phyloP scores from a whole-genome alignment of 306 rosid genomes.

The Glycine soja region DNA sequence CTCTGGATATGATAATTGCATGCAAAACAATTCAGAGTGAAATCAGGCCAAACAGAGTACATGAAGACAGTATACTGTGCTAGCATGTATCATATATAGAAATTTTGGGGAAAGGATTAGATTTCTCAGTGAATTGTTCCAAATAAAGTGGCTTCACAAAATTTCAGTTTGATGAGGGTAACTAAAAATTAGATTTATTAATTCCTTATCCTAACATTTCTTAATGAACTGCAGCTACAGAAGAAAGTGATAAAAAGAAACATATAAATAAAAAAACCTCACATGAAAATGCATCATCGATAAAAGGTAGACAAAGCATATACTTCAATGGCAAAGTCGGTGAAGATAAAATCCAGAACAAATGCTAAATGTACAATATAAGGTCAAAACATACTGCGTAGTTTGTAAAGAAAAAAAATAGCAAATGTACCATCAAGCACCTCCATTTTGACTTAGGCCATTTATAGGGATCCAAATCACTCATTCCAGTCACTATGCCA shows the following conservation, averaged over 20 bases:
- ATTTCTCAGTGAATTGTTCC: constrained; percentile 9
- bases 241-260: not conserved
- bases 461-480: constrained; percentile 85
- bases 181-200: not conserved
- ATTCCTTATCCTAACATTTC: not conserved
- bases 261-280: not conserved
- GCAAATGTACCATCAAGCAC: constrained; percentile 79
- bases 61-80: not conserved
- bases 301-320: not conserved
- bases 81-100: not conserved
- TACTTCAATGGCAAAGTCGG: not conserved
- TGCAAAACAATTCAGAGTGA: not conserved
- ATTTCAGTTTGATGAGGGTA: not conserved
- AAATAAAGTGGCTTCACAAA: constrained; percentile 10
- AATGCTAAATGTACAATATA: constrained; percentile 10
- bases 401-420: constrained; percentile 20
- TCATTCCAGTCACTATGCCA: constrained; percentile 81
- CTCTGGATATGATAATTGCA: not conserved
- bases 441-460: constrained; percentile 98
- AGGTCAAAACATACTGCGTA: constrained; percentile 27
- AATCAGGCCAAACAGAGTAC: not conserved
- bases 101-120: not conserved
- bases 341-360: not conserved
- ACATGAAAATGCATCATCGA: not conserved
- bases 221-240: not conserved